Base-by-base conservation (phyloP, 2,329 filamentous ascomycete genomes). In the Tolypocladium cylindrosporum region DNA sequence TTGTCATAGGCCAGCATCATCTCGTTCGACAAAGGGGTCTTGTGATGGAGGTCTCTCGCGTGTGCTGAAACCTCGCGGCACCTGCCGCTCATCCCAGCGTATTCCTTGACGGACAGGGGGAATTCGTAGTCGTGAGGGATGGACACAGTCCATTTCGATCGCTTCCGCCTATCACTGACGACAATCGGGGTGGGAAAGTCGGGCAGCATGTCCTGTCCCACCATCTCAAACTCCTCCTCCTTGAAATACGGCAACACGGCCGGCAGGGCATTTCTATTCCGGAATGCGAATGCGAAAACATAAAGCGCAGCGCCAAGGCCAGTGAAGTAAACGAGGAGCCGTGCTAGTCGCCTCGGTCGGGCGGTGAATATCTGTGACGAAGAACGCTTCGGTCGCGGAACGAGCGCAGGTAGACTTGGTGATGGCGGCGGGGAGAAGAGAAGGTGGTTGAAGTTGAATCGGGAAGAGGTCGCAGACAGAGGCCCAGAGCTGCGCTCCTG, bases 81-180 rank as follows among this genome's bases (percentile, higher is more conserved):
- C 63, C 87, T 84, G 36, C 74, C 75, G 67, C 87, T 89, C 59
- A 95, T 86, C 48, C 87, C 82, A 16, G 78, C 72, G 67, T 94
- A 94, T 61, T 90, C 82, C 11, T 79, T 72, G 24, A 82, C 79
- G 0, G 78, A 72, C 2, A 94, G 71, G 1, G 90, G 90, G 60
- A 93, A 93, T 4, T 78, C 75, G 52, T 79, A 76, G 58, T 79
- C 79, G 8, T 79, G 76, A 1, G 90, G 90, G 42, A 96, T 91
- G 1, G 84, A 91, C 13, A 95, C 82, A 0, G 90, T 94, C 91
- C 91, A 95, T 68, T 82, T 87, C 13, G 84, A 77, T 55, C 79
- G 80, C 3, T 87, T 88, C 51, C 78, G 76, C 34, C 76, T 74
- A 71, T 91, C 88, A 16, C 79, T 82, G 52, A 92, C 77, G 7